Evolutionary conservation across 2,329 filamentous ascomycete species (phyloP).

Genomic region (Monilinia fructigena): DNA sequence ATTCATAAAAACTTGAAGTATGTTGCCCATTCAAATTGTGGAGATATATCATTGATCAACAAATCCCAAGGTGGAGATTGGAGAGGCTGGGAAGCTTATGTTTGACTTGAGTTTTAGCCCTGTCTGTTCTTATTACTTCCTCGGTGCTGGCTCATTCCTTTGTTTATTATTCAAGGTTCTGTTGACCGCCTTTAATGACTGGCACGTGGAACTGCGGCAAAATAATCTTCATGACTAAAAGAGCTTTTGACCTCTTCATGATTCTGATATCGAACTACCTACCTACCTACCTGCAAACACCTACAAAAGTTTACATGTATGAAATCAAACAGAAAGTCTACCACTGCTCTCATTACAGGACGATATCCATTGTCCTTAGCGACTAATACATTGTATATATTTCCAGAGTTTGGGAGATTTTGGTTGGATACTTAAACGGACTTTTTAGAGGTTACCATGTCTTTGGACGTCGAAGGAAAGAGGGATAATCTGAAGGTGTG

Average conservation of each 20-base stretch:
- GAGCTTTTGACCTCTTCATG: background rate
- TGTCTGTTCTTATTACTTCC: background rate
- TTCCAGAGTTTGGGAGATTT: background rate
- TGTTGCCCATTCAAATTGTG: constrained; percentile 22
- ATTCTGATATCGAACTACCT: background rate
- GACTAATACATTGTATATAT: background rate
- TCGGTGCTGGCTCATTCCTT: constrained; percentile 3
- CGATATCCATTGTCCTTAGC: background rate
- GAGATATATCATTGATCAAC: constrained; percentile 23
- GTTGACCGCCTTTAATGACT: background rate
- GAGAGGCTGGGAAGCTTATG: constrained; percentile 19
- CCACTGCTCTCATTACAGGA: background rate
- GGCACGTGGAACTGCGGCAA: background rate
- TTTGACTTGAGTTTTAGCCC: constrained; percentile 16
- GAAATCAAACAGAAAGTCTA: background rate
- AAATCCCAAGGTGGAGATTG: constrained; percentile 22
- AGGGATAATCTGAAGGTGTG: no score
- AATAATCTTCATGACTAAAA: background rate
- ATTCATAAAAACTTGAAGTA: constrained; percentile 20
- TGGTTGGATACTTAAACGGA: background rate
- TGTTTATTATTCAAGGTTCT: background rate
- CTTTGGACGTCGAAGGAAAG: background rate
- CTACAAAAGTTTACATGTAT: background rate
- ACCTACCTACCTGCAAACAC: background rate
- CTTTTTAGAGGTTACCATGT: background rate